A percentile compares a stretch with the other conserved stretches of the same genome.
Conservation (phyloP, 1,139 yeast species). For the Blastobotrys capitulatus region DNA sequence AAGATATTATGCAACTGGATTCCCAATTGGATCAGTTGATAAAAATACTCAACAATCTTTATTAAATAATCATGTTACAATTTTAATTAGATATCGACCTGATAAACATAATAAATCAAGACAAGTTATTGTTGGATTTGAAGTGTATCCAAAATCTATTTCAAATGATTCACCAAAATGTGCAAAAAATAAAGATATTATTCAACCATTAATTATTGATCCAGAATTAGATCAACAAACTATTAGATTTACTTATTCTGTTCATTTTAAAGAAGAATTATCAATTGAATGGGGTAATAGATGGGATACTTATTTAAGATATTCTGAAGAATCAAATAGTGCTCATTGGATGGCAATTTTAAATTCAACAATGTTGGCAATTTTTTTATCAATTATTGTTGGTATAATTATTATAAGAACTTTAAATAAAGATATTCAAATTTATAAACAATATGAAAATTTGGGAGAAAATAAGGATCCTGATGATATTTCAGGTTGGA, state of each 20-base stretch:
- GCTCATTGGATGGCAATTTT: constrained; percentile 70
- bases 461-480: constrained; percentile 23
- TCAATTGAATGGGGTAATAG: constrained; percentile 62
- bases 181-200: constrained; percentile 24
- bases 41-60: constrained; percentile 40
- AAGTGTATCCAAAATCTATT: constrained; percentile 82
- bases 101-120: constrained; percentile 38
- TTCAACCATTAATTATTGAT: constrained; percentile 23
- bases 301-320: constrained; percentile 68
- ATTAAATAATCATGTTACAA: constrained; percentile 72
- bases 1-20: constrained; percentile 81
- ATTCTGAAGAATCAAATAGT: constrained; percentile 45
- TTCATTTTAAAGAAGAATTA: constrained; percentile 82
- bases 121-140: constrained; percentile 78
- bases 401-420: constrained; percentile 57
- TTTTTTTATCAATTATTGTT: constrained; percentile 53
- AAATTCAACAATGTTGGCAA: constrained; percentile 57
- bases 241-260: constrained; percentile 79
- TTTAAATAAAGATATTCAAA: constrained; percentile 41
- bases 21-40: constrained; percentile 68
- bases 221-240: constrained; percentile 30
- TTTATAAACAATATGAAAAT: constrained; percentile 27
- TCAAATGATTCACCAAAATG: constrained; percentile 37
- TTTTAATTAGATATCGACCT: constrained; percentile 69
- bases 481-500: constrained; percentile 46